Conservation (phyloP, 371 early-diverging fungal species). For the Apophysomyces trapeziformis region DNA sequence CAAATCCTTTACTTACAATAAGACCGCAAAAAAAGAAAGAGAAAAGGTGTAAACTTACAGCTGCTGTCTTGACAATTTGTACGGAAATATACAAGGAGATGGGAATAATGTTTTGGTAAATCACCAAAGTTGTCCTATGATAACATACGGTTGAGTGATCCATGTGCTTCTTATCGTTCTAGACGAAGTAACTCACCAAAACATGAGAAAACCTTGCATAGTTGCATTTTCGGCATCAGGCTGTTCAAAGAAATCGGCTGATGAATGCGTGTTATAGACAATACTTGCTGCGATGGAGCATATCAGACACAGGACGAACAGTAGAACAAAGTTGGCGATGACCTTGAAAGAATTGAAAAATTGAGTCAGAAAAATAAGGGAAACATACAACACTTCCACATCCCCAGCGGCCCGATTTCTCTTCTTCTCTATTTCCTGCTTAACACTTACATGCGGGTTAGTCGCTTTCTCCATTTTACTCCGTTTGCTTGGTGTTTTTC, state of each 20-base stretch:
- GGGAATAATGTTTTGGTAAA: constrained; percentile 71
- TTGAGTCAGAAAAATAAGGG: background rate
- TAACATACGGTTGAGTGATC: background rate
- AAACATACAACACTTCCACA: too few relatives aligned
- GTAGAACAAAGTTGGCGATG: constrained; percentile 48
- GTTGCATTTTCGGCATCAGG: constrained; percentile 47
- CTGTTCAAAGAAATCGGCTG: constrained; percentile 39
- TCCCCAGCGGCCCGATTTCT: background rate
- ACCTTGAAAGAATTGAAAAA: constrained; percentile 30
- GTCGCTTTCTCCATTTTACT: constrained; percentile 94
- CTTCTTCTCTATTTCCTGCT: background rate
- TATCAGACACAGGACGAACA: constrained; percentile 64
- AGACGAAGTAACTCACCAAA: constrained; percentile 35
- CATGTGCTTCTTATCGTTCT: background rate
- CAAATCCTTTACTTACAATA: too few relatives aligned
- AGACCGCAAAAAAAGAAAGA: constrained; percentile 27
- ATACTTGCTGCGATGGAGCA: constrained; percentile 70
- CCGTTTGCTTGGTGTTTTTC: constrained; percentile 93
- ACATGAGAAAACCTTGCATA: constrained; percentile 57
- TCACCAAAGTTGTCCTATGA: constrained; percentile 48
- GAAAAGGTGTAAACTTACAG: constrained; percentile 31
- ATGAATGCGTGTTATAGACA: constrained; percentile 33
- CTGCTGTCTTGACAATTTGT: constrained; percentile 87
- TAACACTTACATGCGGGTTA: constrained; percentile 81
- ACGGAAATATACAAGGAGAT: constrained; percentile 96